Evolutionary conservation across 352 stramenopile genomes (phyloP), one percentile per base, ranked within the genome.

Genomic region (Globisporangium mamillatum): DNA sequence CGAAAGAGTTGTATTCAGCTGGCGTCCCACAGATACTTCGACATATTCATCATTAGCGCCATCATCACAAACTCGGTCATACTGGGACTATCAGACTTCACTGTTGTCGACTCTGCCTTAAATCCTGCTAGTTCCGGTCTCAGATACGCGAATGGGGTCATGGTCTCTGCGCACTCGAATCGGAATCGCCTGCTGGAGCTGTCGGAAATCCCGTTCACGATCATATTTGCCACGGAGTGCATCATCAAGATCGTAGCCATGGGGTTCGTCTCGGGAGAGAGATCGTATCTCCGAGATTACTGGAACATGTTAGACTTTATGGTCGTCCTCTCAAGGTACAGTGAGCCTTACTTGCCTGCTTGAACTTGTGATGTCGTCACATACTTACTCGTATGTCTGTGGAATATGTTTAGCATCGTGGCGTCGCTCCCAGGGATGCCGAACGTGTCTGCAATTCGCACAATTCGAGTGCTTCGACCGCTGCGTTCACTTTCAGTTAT

Each of bases 251-350:
- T 98, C 48, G 70, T 97, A 12, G 89, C 90, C 0, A 84, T 97
- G 72, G 93, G 93, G 0, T 84, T 96, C 7, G 32, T 87, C 6
- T 70, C 76, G 0, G 79, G 75, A 3, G 70, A 82, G 34, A 82
- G 90, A 2, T 82, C 78, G 14, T 98, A 98, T 67, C 70, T 94
- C 0, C 73, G 80, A 3, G 90, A 98, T 70, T 74, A 75, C 4
- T 98, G 92, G 93, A 98, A 98, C 56, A 69, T 93, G 22, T 78
- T 98, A 27, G 94, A 98, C 68, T 98, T 98, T 70, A 74, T 96
- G 32, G 91, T 98, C 36, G 93, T 98, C 59, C 54, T 95, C 16
- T 89, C 89, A 22, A 94, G 86, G 82, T 97, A 74, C 6, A 36
- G 5, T 24, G 24, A 9, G 6, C 3, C 41, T 62, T 3, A 32